Base-by-base conservation (phyloP, 164 flowering plant genomes). In the Magnolia kwangsiensis region DNA sequence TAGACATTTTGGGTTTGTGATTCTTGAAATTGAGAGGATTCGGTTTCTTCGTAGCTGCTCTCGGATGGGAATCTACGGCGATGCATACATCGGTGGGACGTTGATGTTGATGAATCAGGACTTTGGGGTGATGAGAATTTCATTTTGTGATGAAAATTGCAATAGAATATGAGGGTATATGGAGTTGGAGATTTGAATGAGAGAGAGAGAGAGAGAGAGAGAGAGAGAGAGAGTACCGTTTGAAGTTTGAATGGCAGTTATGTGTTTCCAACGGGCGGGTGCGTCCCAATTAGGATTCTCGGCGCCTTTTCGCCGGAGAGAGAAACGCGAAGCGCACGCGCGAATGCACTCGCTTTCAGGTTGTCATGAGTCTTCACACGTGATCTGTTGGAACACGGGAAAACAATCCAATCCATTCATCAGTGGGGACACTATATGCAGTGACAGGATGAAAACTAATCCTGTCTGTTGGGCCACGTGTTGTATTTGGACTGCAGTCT, bases 21-120 rank as follows among this genome's bases (percentile, higher is more conserved):
- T 27, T 29, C 49, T 67, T 67, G 71, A 50, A 49, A 45, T 19
- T n/a, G 72, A 45, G 72, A 70, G 58, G 72, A 14, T 45, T 23
- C 29, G n/a, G 21, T 70, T 70, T 70, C 55, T 70, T 19, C 72
- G 20, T 50, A 70, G 58, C 72, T 49, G 16, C 11, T 70, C 13
- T 19, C 20, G 8, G 58, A 4, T 23, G 11, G 24, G 21, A 50
- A 49, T 70, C 24, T 50, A 8, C 29, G 59, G 72, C 58, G 72
- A 51, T 18, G 72, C 3, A 3, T 18, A 18, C 24, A 8, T 3
- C 45, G n/a, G 10, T 21, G 72, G 16, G 27, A 51, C 13, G 23
- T 21, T 49, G 55, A 18, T 18, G 58, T 70, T 50, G 24, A 50
- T n/a, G 72, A 70, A 70, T 45, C 55, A 19, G 59, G 13, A 23